These are phyloP conservation scores for Colletotrichum scovillei DNA, from an alignment of 2,329 filamentous ascomycete species.

Conservation along the genomic window DNA sequence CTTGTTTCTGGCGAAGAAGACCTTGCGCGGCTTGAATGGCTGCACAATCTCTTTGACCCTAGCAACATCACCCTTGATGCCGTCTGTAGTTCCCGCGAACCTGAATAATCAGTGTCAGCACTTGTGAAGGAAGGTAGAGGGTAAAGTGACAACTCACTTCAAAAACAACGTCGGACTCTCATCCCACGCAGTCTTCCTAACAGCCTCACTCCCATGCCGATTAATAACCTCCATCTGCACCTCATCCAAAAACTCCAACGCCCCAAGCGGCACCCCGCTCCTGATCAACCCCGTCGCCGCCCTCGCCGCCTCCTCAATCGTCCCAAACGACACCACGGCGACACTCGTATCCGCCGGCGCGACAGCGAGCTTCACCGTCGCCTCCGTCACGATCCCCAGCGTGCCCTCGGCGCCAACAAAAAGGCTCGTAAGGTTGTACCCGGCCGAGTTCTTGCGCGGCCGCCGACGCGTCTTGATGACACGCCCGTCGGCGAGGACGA, in stretches of 20 bases:
- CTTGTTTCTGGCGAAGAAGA: conserved; percentile 74
- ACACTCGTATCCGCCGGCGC: conserved; percentile 73
- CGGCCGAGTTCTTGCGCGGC: conserved; percentile 76
- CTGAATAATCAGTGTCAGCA: neutral
- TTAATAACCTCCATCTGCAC: conserved; percentile 78
- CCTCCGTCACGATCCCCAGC: conserved; percentile 76
- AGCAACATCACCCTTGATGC: conserved; percentile 70
- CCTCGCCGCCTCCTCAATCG: conserved; percentile 70
- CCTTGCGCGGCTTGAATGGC: conserved; percentile 63
- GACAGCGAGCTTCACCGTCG: conserved; percentile 74
- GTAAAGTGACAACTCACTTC: conserved; percentile 54
- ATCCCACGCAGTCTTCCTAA: conserved; percentile 64
- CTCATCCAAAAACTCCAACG: conserved; percentile 73
- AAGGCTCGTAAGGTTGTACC: conserved; percentile 76
- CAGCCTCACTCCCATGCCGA: conserved; percentile 67
- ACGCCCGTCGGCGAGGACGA: conserved; percentile 76
- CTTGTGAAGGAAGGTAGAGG: no score
- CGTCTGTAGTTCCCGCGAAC: conserved; percentile 73
- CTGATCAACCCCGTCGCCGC: conserved; percentile 74
- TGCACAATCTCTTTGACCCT: conserved; percentile 66
- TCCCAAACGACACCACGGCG: conserved; percentile 70
- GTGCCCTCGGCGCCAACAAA: conserved; percentile 80
- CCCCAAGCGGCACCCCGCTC: conserved; percentile 73
- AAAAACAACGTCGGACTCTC: conserved; percentile 80
- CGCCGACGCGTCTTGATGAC: conserved; percentile 74